Conservation (phyloP, 1,284 basidiomycete species). For the Apiotrichum sp. region DNA sequence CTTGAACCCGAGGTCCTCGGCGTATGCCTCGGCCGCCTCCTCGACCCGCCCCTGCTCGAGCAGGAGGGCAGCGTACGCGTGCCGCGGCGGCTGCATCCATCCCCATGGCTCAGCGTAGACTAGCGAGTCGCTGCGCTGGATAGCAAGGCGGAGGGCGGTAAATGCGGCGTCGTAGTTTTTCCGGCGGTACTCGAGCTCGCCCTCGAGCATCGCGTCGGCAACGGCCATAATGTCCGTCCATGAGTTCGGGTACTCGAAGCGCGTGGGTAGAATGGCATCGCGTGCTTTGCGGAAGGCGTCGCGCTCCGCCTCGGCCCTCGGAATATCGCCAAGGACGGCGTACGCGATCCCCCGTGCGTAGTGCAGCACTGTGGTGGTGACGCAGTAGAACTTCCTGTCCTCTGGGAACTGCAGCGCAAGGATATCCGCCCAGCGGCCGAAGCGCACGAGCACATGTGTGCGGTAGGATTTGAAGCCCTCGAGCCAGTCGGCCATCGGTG, state of each 20-base stretch:
- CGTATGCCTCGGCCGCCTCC: conserved; percentile 30
- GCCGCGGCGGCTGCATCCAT: conserved; percentile 41
- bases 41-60: conserved; percentile 35
- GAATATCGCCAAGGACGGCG: conserved; percentile 21
- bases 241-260: conserved; percentile 34
- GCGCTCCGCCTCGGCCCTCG: conserved; percentile 20
- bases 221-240: conserved; percentile 28
- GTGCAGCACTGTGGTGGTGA: conserved; percentile 28
- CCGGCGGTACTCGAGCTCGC: conserved; percentile 38
- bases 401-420: conserved; percentile 21
- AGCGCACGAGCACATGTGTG: conserved; percentile 35
- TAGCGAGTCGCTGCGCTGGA: conserved; percentile 30
- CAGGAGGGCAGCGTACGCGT: conserved; percentile 38
- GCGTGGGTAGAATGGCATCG: conserved; percentile 14
- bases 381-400: conserved; percentile 27
- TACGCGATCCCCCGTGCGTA: conserved; percentile 35
- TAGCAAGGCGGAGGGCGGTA: conserved; percentile 25
- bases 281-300: conserved; percentile 19
- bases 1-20: conserved; percentile 36
- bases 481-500: conserved; percentile 34
- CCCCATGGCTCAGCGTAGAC: conserved; percentile 41
- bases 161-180: conserved; percentile 31
- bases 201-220: conserved; percentile 34
- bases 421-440: conserved; percentile 39
- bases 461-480: conserved; percentile 30